Evolutionary conservation across 2,329 filamentous ascomycete genomes (phyloP), one percentile per base, ranked within the genome.

Genomic region (Pezicula rhizophila): DNA sequence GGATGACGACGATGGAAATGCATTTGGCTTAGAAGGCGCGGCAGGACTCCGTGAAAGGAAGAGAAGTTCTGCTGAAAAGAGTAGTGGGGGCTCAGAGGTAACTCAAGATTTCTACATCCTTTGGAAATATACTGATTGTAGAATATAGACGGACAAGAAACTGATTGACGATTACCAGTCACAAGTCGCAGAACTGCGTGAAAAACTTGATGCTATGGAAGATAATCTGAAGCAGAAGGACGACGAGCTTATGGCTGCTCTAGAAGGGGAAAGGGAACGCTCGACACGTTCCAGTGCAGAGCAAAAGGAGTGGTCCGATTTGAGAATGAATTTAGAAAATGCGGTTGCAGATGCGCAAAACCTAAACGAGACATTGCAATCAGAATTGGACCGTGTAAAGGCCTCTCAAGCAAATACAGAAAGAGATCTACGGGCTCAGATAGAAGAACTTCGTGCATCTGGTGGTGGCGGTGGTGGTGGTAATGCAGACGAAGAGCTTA

Each of bases 1-100:
- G 66, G 92, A 97, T 64, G 91, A 95, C 56, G 90, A 95, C 58
- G 88, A 84, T 47, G 79, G 76, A 47, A 80, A 84, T 61, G 76
- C 79, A 2, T 87, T 87, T 64, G 79, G 77, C 14, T 62, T 85
- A 35, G 80, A 82, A 57, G 52, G 59, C 43, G 59, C 61, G 42
- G 57, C 64, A 26, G 55, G 54, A 47, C 65, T 61, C 42, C 61
- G 60, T 52, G 64, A 63, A 42, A 70, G 65, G 20, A 70, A 70
- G 46, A 42, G 18, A 26, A 42, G 40, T 28, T 42, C 40, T 42
- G 20, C 40, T 42, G 39, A 20, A 28, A 66, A 65, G 47, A 68
- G 68, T 46, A 58, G 54, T 44, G 64, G 54, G 23, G 60, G 58
- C 37, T 69, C 66, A 33, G 73, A 77, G 52, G 64, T 70, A 61